A percentile compares a stretch with the other conserved stretches of the same genome.
Conservation (phyloP, 768 basidiomycete species). For the Russula sp. region DNA sequence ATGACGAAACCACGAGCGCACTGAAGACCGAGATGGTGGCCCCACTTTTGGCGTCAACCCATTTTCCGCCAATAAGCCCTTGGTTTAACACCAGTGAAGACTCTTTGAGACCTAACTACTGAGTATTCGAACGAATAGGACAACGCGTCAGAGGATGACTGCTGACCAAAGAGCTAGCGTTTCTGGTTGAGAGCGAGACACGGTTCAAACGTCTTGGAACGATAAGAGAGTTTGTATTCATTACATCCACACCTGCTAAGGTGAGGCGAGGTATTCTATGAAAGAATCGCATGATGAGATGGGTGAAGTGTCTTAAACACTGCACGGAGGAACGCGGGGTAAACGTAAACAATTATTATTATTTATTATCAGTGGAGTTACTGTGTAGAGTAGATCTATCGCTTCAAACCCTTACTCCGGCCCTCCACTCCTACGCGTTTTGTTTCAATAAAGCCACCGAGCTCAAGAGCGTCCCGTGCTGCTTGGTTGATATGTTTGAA, state of each 20-base stretch:
- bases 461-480: conserved; percentile 82
- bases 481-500: conserved; percentile 96
- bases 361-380: too few species aligned
- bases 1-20: conserved; percentile 35
- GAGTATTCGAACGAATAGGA: neutral
- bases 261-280: neutral
- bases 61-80: conserved; percentile 79
- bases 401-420: conserved; percentile 1
- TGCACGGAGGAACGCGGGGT: too few species aligned
- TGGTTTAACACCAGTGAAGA: conserved; percentile 65
- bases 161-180: conserved; percentile 14
- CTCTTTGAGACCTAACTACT: conserved; percentile 54
- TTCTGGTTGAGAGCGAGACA: neutral
- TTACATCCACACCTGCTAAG: neutral
- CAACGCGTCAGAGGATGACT: neutral
- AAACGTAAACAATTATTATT: too few species aligned
- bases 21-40: conserved; percentile 71
- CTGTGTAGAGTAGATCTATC: neutral
- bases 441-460: conserved; percentile 76
- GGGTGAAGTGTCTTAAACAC: neutral
- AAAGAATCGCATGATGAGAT: conserved; percentile 5
- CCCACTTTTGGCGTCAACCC: conserved; percentile 74
- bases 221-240: neutral
- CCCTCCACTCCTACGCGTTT: neutral
- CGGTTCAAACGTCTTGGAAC: neutral